Percentiles rank a stretch among this genome's conserved stretches.
Conservation (phyloP, 768 basidiomycete species). For the Leucocoprinus birnbaumii region DNA sequence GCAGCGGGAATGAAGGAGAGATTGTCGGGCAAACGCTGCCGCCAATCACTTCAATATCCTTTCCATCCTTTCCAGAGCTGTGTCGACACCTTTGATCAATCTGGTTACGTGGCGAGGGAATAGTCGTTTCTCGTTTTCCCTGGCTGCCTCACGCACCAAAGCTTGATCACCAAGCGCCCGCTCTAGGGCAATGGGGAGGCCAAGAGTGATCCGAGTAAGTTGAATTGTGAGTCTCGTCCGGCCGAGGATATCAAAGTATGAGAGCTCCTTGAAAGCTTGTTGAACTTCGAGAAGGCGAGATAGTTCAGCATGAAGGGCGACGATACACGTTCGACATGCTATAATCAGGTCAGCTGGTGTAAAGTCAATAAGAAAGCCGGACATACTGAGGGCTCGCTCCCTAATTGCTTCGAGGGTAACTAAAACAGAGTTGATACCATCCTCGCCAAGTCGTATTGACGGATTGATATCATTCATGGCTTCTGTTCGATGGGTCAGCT, state of each 20-base stretch:
- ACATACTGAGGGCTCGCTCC: slow-evolving; percentile 70
- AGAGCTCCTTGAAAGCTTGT: slow-evolving; percentile 67
- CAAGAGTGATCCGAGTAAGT: slow-evolving; percentile 73
- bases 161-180: slow-evolving; percentile 54
- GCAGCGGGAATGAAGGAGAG: background rate
- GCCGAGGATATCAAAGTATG: slow-evolving; percentile 75
- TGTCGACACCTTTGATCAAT: slow-evolving; percentile 60
- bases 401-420: slow-evolving; percentile 67
- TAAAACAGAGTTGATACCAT: slow-evolving; percentile 76
- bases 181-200: slow-evolving; percentile 73
- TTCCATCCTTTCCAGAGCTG: slow-evolving; percentile 67
- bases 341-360: background rate
- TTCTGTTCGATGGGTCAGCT: slow-evolving; percentile 34
- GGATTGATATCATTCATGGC: slow-evolving; percentile 81
- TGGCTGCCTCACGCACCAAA: slow-evolving; percentile 7
- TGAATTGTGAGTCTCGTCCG: slow-evolving; percentile 76
- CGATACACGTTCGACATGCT: slow-evolving; percentile 78
- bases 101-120: slow-evolving; percentile 58
- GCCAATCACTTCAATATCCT: slow-evolving; percentile 37
- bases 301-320: slow-evolving; percentile 69
- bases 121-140: slow-evolving; percentile 25
- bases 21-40: background rate
- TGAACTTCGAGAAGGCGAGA: slow-evolving; percentile 82
- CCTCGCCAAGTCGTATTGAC: slow-evolving; percentile 71
- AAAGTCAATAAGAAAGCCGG: background rate